A percentile compares a stretch with the other conserved stretches of the same genome.
Conservation (phyloP, 2,329 filamentous ascomycete genomes). For the Trichothecium roseum region DNA sequence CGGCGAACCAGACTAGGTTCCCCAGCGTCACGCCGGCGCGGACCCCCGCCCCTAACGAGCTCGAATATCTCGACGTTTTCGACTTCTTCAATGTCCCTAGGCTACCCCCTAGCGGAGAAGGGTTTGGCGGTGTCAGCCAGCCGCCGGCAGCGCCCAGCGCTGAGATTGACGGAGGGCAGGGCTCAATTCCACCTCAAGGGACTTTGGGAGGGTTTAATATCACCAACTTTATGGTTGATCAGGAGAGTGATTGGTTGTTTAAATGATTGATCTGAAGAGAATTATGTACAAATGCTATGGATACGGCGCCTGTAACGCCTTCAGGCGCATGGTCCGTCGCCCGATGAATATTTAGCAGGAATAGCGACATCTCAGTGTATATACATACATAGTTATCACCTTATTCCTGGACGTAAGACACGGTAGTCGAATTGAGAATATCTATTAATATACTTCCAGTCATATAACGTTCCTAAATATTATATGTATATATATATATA, state of each 20-base stretch:
- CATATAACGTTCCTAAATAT: too few relatives aligned
- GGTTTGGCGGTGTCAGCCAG: constrained; percentile 26
- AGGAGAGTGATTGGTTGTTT: constrained; percentile 65
- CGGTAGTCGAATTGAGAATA: too few relatives aligned
- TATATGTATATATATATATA: too few relatives aligned
- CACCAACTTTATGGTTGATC: constrained; percentile 67
- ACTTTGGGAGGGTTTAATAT: constrained; percentile 59
- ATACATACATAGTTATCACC: too few relatives aligned
- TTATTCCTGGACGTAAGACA: too few relatives aligned
- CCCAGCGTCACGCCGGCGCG: constrained; percentile 49
- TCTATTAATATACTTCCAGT: too few relatives aligned
- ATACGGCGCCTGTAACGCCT: too few relatives aligned
- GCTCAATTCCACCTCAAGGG: constrained; percentile 15
- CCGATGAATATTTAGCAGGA: too few relatives aligned
- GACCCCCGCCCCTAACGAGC: constrained; percentile 67
- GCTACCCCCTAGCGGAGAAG: constrained; percentile 29
- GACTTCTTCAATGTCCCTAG: constrained; percentile 90
- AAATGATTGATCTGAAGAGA: too few relatives aligned
- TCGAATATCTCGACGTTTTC: constrained; percentile 88
- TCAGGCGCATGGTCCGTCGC: too few relatives aligned
- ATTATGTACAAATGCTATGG: too few relatives aligned
- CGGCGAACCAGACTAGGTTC: constrained; percentile 29
- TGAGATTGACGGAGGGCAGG: constrained; percentile 16
- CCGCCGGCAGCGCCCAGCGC: constrained; percentile 10
- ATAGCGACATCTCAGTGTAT: too few relatives aligned